Percentiles rank a stretch among this genome's conserved stretches.
Evolutionary conservation across 1,284 basidiomycete genomes (phyloP).

Genomic region (Trichosporon sp.): DNA sequence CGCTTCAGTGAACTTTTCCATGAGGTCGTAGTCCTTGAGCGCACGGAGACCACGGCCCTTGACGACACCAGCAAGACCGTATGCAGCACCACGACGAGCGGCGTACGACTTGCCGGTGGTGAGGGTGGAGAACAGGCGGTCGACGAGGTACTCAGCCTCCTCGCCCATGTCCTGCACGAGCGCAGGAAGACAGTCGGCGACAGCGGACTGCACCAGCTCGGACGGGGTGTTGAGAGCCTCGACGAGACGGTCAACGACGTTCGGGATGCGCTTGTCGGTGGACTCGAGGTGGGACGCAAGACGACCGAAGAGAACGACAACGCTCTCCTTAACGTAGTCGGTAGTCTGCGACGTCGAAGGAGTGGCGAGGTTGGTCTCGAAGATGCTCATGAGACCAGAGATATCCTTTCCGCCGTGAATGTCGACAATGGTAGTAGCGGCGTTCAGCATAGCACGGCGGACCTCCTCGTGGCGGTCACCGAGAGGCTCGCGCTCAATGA

Average conservation of each 20-base stretch:
- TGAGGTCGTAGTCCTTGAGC: conserved; percentile 78
- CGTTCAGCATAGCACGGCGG: conserved; percentile 78
- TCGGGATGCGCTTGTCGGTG: conserved; percentile 68
- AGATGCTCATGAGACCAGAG: conserved; percentile 72
- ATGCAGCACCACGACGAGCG: conserved; percentile 86
- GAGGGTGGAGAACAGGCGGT: conserved; percentile 70
- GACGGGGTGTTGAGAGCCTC: conserved; percentile 90
- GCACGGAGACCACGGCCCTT: conserved; percentile 81
- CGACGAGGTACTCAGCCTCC: conserved; percentile 64
- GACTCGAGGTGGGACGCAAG: conserved; percentile 81
- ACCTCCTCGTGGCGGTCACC: conserved; percentile 82
- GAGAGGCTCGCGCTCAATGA: conserved; percentile 77
- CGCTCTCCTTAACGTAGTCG: conserved; percentile 89
- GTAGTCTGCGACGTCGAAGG: conserved; percentile 64
- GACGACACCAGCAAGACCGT: conserved; percentile 88
- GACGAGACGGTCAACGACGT: conserved; percentile 84
- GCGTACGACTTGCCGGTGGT: conserved; percentile 82
- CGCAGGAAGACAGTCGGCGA: conserved; percentile 88
- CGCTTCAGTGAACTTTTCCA: conserved; percentile 68
- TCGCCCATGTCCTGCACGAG: conserved; percentile 71
- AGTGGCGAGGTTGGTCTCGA: conserved; percentile 74
- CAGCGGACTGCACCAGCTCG: conserved; percentile 94
- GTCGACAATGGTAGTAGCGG: conserved; percentile 79
- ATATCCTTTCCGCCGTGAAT: conserved; percentile 71
- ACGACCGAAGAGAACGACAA: conserved; percentile 91